Evolutionary conservation across 1,284 basidiomycete species (phyloP).

Genomic region (Microbotryomycetes sp.): DNA sequence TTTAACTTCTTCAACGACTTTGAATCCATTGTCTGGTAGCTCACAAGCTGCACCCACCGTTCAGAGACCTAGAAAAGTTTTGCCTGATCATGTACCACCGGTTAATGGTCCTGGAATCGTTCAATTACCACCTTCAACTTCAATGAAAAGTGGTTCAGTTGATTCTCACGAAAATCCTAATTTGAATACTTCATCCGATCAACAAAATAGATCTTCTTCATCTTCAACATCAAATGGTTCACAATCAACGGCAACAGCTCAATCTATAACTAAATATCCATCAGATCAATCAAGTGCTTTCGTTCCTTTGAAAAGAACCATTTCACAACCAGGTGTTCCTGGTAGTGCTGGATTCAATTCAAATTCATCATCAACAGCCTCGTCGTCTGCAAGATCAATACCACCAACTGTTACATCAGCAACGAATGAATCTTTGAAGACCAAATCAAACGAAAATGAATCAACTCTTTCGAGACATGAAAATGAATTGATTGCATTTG

Average conservation of each 20-base stretch:
- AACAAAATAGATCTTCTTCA: too few relatives aligned
- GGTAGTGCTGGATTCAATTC: background rate
- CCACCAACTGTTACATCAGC: too few relatives aligned
- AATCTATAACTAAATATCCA: conserved; percentile 8
- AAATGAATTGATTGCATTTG: too few relatives aligned
- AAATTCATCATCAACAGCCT: too few relatives aligned
- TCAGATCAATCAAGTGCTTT: conserved; percentile 20
- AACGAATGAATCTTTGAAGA: too few relatives aligned
- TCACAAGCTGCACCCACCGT: conserved; percentile 35
- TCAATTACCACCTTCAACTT: conserved; percentile 10
- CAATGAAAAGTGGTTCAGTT: background rate
- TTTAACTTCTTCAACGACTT: conserved; percentile 88
- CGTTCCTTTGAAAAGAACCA: conserved; percentile 19
- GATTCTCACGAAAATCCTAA: conserved; percentile 1
- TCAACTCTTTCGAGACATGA: too few relatives aligned
- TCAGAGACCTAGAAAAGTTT: conserved; percentile 34
- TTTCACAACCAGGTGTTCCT: conserved; percentile 7
- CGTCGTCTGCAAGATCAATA: too few relatives aligned
- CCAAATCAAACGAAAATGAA: too few relatives aligned
- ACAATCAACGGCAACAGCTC: background rate
- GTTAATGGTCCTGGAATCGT: conserved; percentile 15
- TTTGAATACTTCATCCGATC: background rate
- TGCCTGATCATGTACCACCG: conserved; percentile 28
- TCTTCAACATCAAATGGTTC: background rate
- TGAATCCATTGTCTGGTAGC: conserved; percentile 76